Evolutionary conservation across 129 eudicot species (phyloP), one percentile per base, ranked within the genome.

Genomic region (Lactuca sativa): DNA sequence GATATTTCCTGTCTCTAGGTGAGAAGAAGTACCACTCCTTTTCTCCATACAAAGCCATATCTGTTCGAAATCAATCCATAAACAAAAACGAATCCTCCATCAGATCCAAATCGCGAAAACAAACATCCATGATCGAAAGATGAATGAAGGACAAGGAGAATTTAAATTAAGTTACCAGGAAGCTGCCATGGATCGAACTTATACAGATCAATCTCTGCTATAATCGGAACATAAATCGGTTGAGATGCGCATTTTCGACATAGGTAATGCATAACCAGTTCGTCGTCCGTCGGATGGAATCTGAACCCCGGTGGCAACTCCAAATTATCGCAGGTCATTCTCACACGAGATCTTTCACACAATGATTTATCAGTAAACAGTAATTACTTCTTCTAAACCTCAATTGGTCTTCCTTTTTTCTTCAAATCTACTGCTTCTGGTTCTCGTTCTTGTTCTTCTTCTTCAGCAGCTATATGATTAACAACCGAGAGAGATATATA

Each of bases 131-230:
- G 52, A 54, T 43, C 4, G 68, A 54, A n/a, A 25, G 7, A 48
- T 18, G 5, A 12, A 7, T 59, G 5, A 12, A 0, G 1, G 33
- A 25, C 30, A 25, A 25, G 30, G 30, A 25, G 30, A 67, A 34
- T n/a, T 47, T 12, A 13, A 43, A 57, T 47, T 47, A 3, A 47
- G 16, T 59, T 78, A 87, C 93, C 89, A 47, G 89, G 93, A 62
- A 87, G 93, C 33, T 87, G 81, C 93, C 93, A 87, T 3, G 93
- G 93, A 76, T 87, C 84, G 66, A 83, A 84, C 66, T 87, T 87
- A 71, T 87, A 87, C 2, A 87, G 79, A 84, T 87, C 89, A 48
- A 87, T 81, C 30, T 84, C 93, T 3, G 89, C 89, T 4, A 87
- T 78, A 52, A 87, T 81, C 9, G 89, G 83, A 11, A 70, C 89